Percentiles rank a stretch among this genome's conserved stretches.
These are phyloP conservation scores for Cytospora schulzeri DNA, from an alignment of 2,329 filamentous ascomycete genomes.

Conservation along the genomic window DNA sequence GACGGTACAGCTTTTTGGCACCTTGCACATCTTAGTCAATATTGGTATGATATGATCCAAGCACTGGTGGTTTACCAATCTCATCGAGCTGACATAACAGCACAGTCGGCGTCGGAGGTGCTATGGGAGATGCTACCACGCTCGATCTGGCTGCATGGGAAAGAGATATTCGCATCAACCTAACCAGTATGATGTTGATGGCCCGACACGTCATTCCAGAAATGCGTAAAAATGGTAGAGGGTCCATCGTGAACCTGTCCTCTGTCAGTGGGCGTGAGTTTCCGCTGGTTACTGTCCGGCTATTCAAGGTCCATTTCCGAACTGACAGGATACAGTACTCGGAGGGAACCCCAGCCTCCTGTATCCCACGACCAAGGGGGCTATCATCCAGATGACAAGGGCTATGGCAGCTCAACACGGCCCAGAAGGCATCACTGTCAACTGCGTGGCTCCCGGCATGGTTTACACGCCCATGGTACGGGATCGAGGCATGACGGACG, in stretches of 20 bases:
- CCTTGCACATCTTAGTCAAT: constrained; percentile 36
- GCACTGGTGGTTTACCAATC: too few species aligned
- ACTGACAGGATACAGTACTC: constrained; percentile 33
- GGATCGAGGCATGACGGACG: constrained; percentile 34
- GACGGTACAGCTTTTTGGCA: constrained; percentile 33
- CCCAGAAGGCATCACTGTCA: constrained; percentile 46
- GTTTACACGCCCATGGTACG: constrained; percentile 35
- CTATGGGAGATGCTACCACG: constrained; percentile 35
- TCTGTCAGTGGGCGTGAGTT: constrained; percentile 38
- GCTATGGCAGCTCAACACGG: constrained; percentile 50
- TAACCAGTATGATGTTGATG: constrained; percentile 42
- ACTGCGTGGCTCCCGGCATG: constrained; percentile 40
- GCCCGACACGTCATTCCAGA: constrained; percentile 35
- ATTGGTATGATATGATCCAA: constrained; percentile 27
- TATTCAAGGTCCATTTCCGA: background rate
- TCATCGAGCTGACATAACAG: background rate
- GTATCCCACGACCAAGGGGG: constrained; percentile 48
- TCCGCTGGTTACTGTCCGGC: background rate
- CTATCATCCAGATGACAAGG: constrained; percentile 34
- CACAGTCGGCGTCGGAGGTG: constrained; percentile 39
- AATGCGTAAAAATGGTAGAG: constrained; percentile 38
- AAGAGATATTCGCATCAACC: constrained; percentile 38
- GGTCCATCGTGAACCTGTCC: constrained; percentile 41
- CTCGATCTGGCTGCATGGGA: constrained; percentile 37
- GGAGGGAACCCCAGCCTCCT: constrained; percentile 46